A percentile compares a stretch with the other conserved stretches of the same genome.
These are phyloP conservation scores for Daldinia loculata DNA, from an alignment of 495 filamentous ascomycete species.

Conservation along the genomic window DNA sequence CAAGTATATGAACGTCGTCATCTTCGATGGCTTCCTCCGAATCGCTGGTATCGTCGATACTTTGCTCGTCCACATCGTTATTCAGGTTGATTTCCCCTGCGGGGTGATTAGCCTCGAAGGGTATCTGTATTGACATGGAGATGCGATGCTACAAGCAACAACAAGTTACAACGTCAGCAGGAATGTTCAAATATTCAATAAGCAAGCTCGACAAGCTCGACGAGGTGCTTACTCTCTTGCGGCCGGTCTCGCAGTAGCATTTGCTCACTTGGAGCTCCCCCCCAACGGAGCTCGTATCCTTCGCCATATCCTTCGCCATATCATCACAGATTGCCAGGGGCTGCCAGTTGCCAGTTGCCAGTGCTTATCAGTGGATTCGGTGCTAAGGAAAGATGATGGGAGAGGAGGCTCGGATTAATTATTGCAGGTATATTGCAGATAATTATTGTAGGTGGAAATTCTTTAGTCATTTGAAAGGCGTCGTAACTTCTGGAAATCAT, in stretches of 20 bases:
- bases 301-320: slow-evolving; percentile 35
- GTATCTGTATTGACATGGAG: slow-evolving; percentile 18
- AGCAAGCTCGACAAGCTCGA: not conserved
- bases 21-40: slow-evolving; percentile 31
- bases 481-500: slow-evolving; percentile 7
- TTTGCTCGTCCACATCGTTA: slow-evolving; percentile 34
- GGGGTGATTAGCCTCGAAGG: slow-evolving; percentile 31
- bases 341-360: too few relatives aligned
- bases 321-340: slow-evolving; percentile 15
- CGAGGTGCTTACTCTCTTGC: slow-evolving; percentile 40
- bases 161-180: slow-evolving; percentile 29
- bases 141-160: slow-evolving; percentile 28
- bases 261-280: slow-evolving; percentile 40
- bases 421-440: too few relatives aligned
- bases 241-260: slow-evolving; percentile 38
- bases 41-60: slow-evolving; percentile 19
- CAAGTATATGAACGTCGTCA: not conserved
- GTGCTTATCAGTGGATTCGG: not conserved
- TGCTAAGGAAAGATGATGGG: not conserved
- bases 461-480: not conserved
- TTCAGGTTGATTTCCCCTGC: slow-evolving; percentile 7
- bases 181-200: not conserved
- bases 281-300: slow-evolving; percentile 19
- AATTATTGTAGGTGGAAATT: not conserved
- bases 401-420: not conserved